A percentile compares a stretch with the other conserved stretches of the same genome.
These are phyloP conservation scores for Russula emetica DNA, from an alignment of 768 basidiomycete genomes.

Conservation along the genomic window DNA sequence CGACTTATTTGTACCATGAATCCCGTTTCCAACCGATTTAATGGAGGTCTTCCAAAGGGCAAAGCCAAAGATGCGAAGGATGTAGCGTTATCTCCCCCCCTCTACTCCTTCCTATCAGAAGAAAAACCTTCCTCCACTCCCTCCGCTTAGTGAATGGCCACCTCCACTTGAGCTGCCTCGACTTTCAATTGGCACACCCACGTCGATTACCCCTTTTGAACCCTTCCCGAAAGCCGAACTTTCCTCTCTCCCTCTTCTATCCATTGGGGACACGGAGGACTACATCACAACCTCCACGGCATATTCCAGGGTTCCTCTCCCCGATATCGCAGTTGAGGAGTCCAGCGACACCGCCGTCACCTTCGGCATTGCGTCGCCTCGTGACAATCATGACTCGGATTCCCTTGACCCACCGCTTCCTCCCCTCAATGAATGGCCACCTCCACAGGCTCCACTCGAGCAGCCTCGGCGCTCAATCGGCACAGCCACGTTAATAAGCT, in stretches of 20 bases:
- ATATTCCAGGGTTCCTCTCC: constrained; percentile 29
- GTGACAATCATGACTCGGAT: neutral
- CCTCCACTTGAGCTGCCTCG: constrained; percentile 30
- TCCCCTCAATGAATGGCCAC: constrained; percentile 66
- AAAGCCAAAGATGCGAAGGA: constrained; percentile 50
- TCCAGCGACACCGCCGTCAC: constrained; percentile 8
- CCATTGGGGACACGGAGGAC: constrained; percentile 42
- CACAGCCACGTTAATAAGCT: constrained; percentile 40
- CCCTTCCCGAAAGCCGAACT: constrained; percentile 64
- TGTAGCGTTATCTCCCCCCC: constrained; percentile 27
- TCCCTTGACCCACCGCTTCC: constrained; percentile 40
- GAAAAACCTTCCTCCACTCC: constrained; percentile 57
- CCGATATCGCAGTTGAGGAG: constrained; percentile 25
- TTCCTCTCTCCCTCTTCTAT: constrained; percentile 45
- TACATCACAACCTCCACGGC: constrained; percentile 25
- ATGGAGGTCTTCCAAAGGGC: constrained; percentile 58
- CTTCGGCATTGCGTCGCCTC: no score
- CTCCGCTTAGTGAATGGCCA: constrained; percentile 69
- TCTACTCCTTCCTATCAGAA: constrained; percentile 35
- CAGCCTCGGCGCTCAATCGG: constrained; percentile 22
- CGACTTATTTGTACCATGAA: constrained; percentile 51
- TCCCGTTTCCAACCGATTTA: constrained; percentile 74
- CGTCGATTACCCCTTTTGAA: constrained; percentile 54
- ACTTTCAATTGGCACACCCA: constrained; percentile 16
- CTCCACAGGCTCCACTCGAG: constrained; percentile 30